Percentiles rank a stretch among this genome's conserved stretches.
Evolutionary conservation across 345 rosid species (phyloP).

Genomic region (Camelina sativa): DNA sequence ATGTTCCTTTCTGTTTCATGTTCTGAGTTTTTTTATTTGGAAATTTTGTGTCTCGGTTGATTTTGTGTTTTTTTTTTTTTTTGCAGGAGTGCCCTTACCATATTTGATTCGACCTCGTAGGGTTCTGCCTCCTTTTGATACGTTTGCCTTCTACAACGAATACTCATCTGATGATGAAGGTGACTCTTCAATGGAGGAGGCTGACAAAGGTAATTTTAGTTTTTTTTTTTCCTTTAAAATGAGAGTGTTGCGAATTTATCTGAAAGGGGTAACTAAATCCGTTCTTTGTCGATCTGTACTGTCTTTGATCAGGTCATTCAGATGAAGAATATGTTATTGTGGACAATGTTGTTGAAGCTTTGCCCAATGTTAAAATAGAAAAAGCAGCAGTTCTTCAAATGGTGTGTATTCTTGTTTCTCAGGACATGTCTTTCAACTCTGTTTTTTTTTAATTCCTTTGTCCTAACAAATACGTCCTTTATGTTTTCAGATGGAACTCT

Average conservation of each 20-base stretch:
- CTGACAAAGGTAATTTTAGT: not conserved
- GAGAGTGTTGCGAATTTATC: constrained; percentile 25
- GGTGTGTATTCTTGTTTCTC: constrained; percentile 25
- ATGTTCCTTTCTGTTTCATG: not conserved
- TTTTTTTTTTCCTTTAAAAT: not conserved
- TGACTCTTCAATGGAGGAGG: constrained; percentile 8
- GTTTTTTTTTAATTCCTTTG: not conserved
- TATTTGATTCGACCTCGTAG: constrained; percentile 39
- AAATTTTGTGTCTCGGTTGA: not conserved
- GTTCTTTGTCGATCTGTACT: not conserved
- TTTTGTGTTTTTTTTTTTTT: not conserved
- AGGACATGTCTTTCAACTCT: not conserved
- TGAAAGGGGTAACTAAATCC: constrained; percentile 1
- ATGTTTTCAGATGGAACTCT: constrained; percentile 29
- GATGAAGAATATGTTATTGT: constrained; percentile 40
- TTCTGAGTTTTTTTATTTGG: not conserved
- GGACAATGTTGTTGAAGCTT: not conserved
- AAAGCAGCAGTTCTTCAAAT: constrained; percentile 35
- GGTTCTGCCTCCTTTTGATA: not conserved
- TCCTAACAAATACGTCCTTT: not conserved
- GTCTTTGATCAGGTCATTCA: constrained; percentile 14
- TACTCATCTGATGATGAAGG: constrained; percentile 4
- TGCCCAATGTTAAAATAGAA: constrained; percentile 6
- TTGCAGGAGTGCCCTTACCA: constrained; percentile 36
- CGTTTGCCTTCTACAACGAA: constrained; percentile 1